Percentiles rank a stretch among this genome's conserved stretches.
Evolutionary conservation across 768 basidiomycete genomes (phyloP).

Genomic region (Mrakia hoshinonis): DNA sequence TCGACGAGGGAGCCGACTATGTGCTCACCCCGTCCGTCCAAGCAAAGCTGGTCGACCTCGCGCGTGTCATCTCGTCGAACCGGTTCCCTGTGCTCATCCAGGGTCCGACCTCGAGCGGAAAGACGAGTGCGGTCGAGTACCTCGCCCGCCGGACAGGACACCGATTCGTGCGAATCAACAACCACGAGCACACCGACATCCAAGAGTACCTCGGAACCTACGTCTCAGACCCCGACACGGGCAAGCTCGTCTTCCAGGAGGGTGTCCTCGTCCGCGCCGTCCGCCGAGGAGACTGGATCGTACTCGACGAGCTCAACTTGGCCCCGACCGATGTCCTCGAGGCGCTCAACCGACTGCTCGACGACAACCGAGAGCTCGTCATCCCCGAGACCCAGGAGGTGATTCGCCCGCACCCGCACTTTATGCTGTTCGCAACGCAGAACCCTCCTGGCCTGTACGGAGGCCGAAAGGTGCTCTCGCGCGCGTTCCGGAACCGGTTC

Average conservation of each 20-base stretch:
- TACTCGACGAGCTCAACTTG: conserved; percentile 92
- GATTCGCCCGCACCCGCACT: conserved; percentile 82
- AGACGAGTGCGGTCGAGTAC: conserved; percentile 94
- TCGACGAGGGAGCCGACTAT: conserved; percentile 56
- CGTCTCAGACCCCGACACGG: conserved; percentile 79
- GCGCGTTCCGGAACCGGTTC: conserved; percentile 94
- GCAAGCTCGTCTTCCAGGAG: conserved; percentile 91
- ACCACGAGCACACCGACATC: conserved; percentile 98
- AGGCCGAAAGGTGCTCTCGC: conserved; percentile 84
- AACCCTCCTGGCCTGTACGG: conserved; percentile 95
- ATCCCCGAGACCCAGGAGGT: conserved; percentile 95
- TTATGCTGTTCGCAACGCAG: conserved; percentile 97
- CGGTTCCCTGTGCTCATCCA: conserved; percentile 93
- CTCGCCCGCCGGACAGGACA: conserved; percentile 87
- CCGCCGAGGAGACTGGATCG: conserved; percentile 90
- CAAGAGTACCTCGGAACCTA: conserved; percentile 98
- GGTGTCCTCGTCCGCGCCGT: conserved; percentile 87
- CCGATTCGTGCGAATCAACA: conserved; percentile 94
- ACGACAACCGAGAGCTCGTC: conserved; percentile 92
- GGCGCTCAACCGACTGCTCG: conserved; percentile 87
- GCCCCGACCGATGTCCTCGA: conserved; percentile 97
- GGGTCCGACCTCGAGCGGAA: conserved; percentile 94
- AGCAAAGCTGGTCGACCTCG: conserved; percentile 85
- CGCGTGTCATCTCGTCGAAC: conserved; percentile 76
- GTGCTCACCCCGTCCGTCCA: conserved; percentile 94